These are phyloP conservation scores for Bimuria novae-zelandiae DNA, from an alignment of 2,329 filamentous ascomycete genomes.

Conservation along the genomic window DNA sequence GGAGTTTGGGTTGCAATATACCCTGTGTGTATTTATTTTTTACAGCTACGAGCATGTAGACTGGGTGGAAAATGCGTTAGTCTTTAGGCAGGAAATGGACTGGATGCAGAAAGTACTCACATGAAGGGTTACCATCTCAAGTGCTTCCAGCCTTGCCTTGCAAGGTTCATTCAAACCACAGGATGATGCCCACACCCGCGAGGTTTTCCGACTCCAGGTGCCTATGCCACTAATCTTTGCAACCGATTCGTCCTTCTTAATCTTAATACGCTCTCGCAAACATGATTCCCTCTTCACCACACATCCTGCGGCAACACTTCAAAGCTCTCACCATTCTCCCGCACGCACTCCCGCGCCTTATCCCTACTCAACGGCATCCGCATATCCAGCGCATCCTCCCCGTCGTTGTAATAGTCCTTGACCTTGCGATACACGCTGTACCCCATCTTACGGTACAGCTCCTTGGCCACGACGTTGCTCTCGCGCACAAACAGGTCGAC, in stretches of 20 bases:
- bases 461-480: conserved; percentile 85
- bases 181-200: too few species aligned
- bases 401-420: conserved; percentile 90
- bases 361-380: conserved; percentile 87
- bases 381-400: conserved; percentile 98
- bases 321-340: conserved; percentile 78
- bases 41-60: too few species aligned
- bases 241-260: too few species aligned
- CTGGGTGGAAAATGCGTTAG: too few species aligned
- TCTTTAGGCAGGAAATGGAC: not conserved
- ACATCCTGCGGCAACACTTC: conserved; percentile 83
- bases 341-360: conserved; percentile 72
- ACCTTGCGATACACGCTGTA: conserved; percentile 88
- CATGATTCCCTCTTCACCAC: conserved; percentile 58
- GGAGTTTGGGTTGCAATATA: conserved; percentile 9
- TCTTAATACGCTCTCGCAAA: too few species aligned
- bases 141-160: too few species aligned
- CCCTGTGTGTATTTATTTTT: not conserved
- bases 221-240: too few species aligned
- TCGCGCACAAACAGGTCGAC: conserved; percentile 92
- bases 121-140: too few species aligned
- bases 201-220: too few species aligned
- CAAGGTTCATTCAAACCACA: too few species aligned
- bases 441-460: conserved; percentile 87
- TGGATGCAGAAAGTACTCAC: not conserved